Conservation (phyloP, 768 basidiomycete species). For the Crepidotus variabilis region DNA sequence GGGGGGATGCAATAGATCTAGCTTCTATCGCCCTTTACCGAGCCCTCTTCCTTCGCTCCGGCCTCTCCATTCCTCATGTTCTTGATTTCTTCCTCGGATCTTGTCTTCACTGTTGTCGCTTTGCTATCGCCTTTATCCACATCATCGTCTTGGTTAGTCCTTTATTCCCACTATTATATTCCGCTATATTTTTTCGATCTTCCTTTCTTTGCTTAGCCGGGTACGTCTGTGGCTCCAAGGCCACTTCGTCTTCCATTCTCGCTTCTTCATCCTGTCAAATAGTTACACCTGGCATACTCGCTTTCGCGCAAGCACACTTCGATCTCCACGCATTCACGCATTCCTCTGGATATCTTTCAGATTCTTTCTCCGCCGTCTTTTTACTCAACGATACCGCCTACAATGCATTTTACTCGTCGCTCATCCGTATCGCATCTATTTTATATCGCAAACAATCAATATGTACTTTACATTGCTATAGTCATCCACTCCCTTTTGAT, state of each 20-base stretch:
- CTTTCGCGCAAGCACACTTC: neutral
- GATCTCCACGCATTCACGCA: slow-evolving; percentile 1
- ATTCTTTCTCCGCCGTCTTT: neutral
- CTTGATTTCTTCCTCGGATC: neutral
- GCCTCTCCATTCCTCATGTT: neutral
- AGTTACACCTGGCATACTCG: neutral
- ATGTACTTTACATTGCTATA: slow-evolving; percentile 9
- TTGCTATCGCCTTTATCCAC: neutral
- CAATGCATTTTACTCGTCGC: slow-evolving; percentile 1
- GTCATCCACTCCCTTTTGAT: neutral
- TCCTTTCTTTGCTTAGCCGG: neutral
- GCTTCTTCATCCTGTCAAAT: neutral
- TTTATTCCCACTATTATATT: slow-evolving; percentile 1
- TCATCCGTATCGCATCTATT: slow-evolving; percentile 1
- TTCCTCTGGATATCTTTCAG: neutral
- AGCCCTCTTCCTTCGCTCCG: neutral
- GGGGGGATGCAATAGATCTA: neutral
- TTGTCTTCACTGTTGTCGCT: neutral
- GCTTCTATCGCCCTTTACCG: neutral
- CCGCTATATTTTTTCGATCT: neutral
- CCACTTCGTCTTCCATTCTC: neutral
- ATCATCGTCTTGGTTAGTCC: neutral
- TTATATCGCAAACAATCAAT: slow-evolving; percentile 8
- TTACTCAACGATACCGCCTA: neutral
- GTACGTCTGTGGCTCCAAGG: neutral